phyloP scores from a whole-genome alignment of 192 early-diverging fungal genomes.

The Piromyces finnis region DNA sequence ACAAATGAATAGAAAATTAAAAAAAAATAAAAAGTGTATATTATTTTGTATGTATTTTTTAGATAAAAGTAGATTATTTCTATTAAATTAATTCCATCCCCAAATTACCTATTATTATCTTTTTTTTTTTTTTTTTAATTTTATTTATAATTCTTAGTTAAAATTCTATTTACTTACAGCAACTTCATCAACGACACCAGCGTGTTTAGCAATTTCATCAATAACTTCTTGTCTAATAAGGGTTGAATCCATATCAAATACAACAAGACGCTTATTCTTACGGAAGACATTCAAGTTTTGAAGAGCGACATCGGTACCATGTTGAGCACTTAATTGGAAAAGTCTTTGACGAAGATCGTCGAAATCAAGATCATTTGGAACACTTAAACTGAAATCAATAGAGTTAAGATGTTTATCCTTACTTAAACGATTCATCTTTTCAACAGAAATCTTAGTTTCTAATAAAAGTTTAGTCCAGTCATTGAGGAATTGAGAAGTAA shows the following conservation, averaged over 20 bases:
- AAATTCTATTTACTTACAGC: slow-evolving; percentile 41
- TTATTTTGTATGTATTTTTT: too few species aligned
- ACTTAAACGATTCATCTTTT: slow-evolving; percentile 52
- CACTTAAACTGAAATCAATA: slow-evolving; percentile 46
- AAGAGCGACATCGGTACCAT: slow-evolving; percentile 66
- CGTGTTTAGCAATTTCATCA: slow-evolving; percentile 87
- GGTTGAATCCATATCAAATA: slow-evolving; percentile 99
- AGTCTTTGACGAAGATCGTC: slow-evolving; percentile 48
- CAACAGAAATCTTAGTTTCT: slow-evolving; percentile 60
- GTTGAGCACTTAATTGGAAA: slow-evolving; percentile 34
- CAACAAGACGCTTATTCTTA: slow-evolving; percentile 76
- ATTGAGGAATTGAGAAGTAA: slow-evolving; percentile 56
- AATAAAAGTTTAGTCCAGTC: slow-evolving; percentile 65
- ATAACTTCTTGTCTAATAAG: slow-evolving; percentile 97
- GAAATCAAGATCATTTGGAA: slow-evolving; percentile 45
- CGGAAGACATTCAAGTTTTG: slow-evolving; percentile 79
- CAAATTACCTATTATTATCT: too few species aligned
- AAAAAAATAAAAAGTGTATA: too few species aligned
- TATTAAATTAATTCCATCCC: too few species aligned
- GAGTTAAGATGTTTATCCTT: slow-evolving; percentile 34
- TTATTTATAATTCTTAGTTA: too few species aligned
- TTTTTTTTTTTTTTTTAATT: too few species aligned
- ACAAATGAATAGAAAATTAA: too few species aligned
- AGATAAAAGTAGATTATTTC: too few species aligned
- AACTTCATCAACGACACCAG: slow-evolving; percentile 81